Base-by-base conservation (phyloP, 2,329 filamentous ascomycete species). In the Cladorrhinum sp. region DNA sequence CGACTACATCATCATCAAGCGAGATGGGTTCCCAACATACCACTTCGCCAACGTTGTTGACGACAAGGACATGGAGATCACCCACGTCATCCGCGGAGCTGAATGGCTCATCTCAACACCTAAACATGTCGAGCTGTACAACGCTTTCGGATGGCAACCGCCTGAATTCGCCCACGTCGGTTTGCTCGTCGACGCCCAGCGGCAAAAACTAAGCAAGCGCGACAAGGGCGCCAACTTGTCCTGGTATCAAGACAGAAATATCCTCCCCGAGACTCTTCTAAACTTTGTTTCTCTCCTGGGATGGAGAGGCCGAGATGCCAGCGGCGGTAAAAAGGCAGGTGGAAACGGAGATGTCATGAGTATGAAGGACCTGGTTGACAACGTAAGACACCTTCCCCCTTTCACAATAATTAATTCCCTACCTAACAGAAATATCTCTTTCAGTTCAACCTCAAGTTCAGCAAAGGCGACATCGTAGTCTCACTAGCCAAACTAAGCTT, bases 81-180 rank as follows among this genome's bases (percentile, higher is more conserved):
- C 93, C 0, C 94, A 98, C 74, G 95, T 99, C 14, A 90, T 99
- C 61, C 87, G 95, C 48, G 95, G 94, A 57, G 88, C 89, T 24
- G 95, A 99, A 83, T 99, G 95, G 95, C 89, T 99, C 77, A 86
- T 94, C 33, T 96, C 93, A 0, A 98, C 95, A 0, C 92, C 93
- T 0, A 90, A 83, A 63, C 85, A 88, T 68, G 73, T 85, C 49
- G 79, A 83, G 48, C 73, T 95, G n/a, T 95, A 95, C 72, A 76
- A 89, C 54, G 90, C 89, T 2, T 90, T 95, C 70, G 82, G 85
- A 4, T 95, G 91, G 91, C 72, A 81, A 26, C 80, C 86, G 1
- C 91, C 91, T 0, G 74, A 77, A n/a, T 95, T 92, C 73, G 89
- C 86, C n/a, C 91, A 95, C 70, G 86, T 94, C 16, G 89, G 90